These are phyloP conservation scores for Cyclanthera cordifolia DNA, from an alignment of 306 rosid genomes.

Conservation along the genomic window DNA sequence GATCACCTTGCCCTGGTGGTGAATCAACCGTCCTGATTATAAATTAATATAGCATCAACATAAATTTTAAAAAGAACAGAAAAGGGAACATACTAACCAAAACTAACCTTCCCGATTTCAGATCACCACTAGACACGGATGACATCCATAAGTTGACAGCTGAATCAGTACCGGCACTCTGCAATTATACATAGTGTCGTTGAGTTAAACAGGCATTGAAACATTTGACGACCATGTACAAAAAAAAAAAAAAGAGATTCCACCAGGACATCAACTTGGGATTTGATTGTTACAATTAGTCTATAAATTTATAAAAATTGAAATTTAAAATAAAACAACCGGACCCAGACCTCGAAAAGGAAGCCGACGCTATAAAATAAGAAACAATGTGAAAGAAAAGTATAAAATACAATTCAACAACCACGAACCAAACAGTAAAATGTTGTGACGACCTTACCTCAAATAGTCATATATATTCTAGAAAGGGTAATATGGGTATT, in stretches of 20 bases:
- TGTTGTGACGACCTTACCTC: too few relatives aligned
- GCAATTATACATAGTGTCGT: slow-evolving; percentile 24
- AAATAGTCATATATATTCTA: too few relatives aligned
- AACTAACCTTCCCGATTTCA: slow-evolving; percentile 50
- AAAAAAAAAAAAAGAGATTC: not conserved
- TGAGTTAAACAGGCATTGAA: not conserved
- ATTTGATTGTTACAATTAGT: not conserved
- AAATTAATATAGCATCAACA: not conserved
- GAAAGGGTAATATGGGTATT: too few relatives aligned
- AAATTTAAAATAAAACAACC: not conserved
- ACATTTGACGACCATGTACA: not conserved
- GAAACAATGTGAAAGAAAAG: not conserved
- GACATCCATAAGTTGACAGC: slow-evolving; percentile 82
- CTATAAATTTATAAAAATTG: not conserved
- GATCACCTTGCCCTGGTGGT: slow-evolving; percentile 37
- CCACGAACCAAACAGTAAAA: not conserved
- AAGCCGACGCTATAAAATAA: not conserved
- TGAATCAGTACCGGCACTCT: slow-evolving; percentile 95
- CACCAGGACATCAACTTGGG: not conserved
- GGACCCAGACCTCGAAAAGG: not conserved
- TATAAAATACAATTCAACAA: not conserved
- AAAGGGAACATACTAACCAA: slow-evolving; percentile 13
- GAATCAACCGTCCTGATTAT: slow-evolving; percentile 50
- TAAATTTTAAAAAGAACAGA: not conserved
- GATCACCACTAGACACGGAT: slow-evolving; percentile 36